These are phyloP conservation scores for Sugiyamaella qingdaonensis DNA, from an alignment of 805 yeast species.

Conservation along the genomic window DNA sequence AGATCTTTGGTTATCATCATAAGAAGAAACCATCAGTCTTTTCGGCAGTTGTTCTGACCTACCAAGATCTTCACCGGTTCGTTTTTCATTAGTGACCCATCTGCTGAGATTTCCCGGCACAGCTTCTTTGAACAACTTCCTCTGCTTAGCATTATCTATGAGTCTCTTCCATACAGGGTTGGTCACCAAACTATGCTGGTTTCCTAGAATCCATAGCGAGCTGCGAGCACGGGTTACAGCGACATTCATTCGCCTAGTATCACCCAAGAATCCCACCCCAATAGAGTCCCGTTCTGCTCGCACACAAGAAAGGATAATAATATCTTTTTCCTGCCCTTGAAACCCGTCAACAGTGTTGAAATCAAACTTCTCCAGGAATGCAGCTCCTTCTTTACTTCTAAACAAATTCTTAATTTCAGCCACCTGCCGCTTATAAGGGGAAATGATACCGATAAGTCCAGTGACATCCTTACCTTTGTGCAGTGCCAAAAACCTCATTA, in stretches of 20 bases:
- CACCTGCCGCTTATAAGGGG: slow-evolving; percentile 93
- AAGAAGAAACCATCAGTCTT: too few species aligned
- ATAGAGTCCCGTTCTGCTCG: slow-evolving; percentile 61
- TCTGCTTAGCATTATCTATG: slow-evolving; percentile 35
- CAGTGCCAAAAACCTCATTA: slow-evolving; percentile 39
- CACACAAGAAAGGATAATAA: slow-evolving; percentile 92
- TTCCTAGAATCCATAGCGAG: slow-evolving; percentile 90
- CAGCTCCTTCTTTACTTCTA: slow-evolving; percentile 53
- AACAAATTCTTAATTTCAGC: slow-evolving; percentile 54
- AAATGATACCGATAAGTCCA: slow-evolving; percentile 82
- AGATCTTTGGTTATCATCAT: too few species aligned
- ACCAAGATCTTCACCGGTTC: too few species aligned
- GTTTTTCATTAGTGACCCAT: too few species aligned
- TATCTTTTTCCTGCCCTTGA: slow-evolving; percentile 96
- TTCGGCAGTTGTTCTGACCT: too few species aligned
- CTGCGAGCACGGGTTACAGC: slow-evolving; percentile 92
- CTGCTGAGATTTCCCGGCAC: slow-evolving; percentile 3
- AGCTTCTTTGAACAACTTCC: slow-evolving; percentile 8
- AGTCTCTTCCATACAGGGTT: slow-evolving; percentile 73
- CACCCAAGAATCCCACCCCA: slow-evolving; percentile 84
- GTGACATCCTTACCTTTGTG: slow-evolving; percentile 41
- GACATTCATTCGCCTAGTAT: slow-evolving; percentile 82
- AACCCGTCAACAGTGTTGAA: slow-evolving; percentile 97
- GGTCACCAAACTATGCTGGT: slow-evolving; percentile 55
- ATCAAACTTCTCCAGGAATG: slow-evolving; percentile 63